Evolutionary conservation across 306 rosid genomes (phyloP), one percentile per base, ranked within the genome.

Genomic region (Vicia faba): DNA sequence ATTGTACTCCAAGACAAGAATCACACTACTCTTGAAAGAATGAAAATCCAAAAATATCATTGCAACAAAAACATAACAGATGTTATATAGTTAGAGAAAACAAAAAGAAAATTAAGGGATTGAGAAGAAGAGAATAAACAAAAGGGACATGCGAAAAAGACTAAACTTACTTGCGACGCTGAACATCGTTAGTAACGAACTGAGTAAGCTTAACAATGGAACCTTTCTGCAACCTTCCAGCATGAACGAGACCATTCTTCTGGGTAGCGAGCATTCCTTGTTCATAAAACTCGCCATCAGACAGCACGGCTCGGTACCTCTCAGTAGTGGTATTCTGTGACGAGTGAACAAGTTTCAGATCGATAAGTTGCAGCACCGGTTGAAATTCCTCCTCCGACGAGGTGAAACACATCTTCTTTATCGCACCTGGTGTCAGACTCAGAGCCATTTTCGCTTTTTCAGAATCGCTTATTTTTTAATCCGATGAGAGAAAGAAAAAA

Each of bases 261-360:
- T 85, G 90, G 4, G 88, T 84, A 25, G 82, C 84, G 1, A 91
- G 83, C 95, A 91, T 85, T 45, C 95, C 92, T 51, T 87, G 98
- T 76, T 81, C 89, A 31, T 41, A 68, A 66, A 61, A 75, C 6
- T 76, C 39, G 20, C 98, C 98, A 50, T 92, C 98, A 1, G 96
- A 89, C 5, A 92, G 69, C 40, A 77, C 58, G 14, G 89, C 36
- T 43, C 92, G 80, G 70, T 55, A 92, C 82, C 96, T 80, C 38
- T 89, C 96, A 5, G 61, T 14, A 50, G 11, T 23, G 5, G 39
- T 64, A 54, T 59, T 16, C 38, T 80, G 86, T 43, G 70, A 83
- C 2, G 80, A 69, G 56, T 82, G 83, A 54, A 91, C 83, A 35
- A 44, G 55, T 81, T 75, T 85, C 70, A 92, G 44, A 43, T 89